Conservation (phyloP, 257 asterid species). For the Solanum chilense region DNA sequence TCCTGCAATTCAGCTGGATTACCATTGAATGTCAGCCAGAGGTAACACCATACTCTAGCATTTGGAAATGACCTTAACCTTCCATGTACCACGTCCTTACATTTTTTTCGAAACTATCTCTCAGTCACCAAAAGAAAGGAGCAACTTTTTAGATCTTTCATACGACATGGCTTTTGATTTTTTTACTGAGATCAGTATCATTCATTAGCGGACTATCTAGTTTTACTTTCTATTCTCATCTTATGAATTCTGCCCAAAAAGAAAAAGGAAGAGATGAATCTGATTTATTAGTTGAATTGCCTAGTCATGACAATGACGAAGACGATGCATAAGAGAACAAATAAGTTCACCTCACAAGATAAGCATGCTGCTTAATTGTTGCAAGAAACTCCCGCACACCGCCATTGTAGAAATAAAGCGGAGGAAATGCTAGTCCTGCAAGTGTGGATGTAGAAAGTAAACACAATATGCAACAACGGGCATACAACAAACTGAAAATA, state of each 20-base stretch:
- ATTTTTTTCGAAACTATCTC: neutral
- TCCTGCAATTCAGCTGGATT: neutral
- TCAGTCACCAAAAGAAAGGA: neutral
- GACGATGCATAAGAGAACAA: neutral
- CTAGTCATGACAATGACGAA: neutral
- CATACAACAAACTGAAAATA: neutral
- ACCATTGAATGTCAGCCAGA: neutral
- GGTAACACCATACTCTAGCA: neutral
- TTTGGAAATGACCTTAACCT: neutral
- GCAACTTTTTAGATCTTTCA: neutral
- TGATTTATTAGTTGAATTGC: neutral
- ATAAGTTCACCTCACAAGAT: slow-evolving; percentile 66
- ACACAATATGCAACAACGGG: neutral
- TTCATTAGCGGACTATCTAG: neutral
- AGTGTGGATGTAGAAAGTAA: neutral
- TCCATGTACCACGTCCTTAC: neutral
- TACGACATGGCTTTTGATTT: neutral
- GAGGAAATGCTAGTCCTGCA: slow-evolving; percentile 92
- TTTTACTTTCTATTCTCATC: neutral
- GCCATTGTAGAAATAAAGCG: slow-evolving; percentile 94
- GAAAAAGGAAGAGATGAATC: neutral
- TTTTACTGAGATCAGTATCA: neutral
- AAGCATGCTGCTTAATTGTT: slow-evolving; percentile 70
- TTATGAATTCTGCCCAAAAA: neutral
- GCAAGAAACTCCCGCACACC: slow-evolving; percentile 93